Percentiles rank a stretch among this genome's conserved stretches.
Conservation (phyloP, 345 rosid species). For the Melaleuca quinquenervia region DNA sequence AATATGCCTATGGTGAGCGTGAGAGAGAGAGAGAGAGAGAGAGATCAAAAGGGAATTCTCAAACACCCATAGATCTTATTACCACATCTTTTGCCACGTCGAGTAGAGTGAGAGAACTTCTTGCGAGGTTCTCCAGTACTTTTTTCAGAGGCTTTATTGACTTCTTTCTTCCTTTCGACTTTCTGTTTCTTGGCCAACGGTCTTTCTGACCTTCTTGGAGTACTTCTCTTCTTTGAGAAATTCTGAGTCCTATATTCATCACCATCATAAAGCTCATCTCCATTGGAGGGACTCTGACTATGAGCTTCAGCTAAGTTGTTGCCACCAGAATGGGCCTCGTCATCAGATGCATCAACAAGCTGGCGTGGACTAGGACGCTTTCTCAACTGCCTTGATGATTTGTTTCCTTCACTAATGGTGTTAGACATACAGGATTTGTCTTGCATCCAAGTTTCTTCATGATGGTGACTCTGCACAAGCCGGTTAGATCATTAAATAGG, state of each 20-base stretch:
- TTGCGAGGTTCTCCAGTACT: slow-evolving; percentile 26
- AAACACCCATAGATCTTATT: not conserved
- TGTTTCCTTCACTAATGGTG: slow-evolving; percentile 7
- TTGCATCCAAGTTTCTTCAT: not conserved
- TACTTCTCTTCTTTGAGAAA: slow-evolving; percentile 12
- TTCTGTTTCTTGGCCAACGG: slow-evolving; percentile 15
- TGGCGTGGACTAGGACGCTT: slow-evolving; percentile 11
- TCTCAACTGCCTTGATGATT: slow-evolving; percentile 19
- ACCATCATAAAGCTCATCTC: slow-evolving; percentile 7
- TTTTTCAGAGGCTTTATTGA: slow-evolving; percentile 20
- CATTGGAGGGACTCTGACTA: not conserved
- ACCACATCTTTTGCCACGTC: slow-evolving; percentile 51
- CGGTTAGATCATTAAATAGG: not conserved
- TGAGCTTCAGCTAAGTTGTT: slow-evolving; percentile 12
- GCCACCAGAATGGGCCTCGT: slow-evolving; percentile 17
- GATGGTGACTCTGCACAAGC: not conserved
- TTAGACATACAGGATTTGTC: slow-evolving; percentile 5
- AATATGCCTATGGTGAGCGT: not conserved
- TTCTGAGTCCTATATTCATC: slow-evolving; percentile 14
- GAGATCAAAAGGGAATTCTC: not conserved
- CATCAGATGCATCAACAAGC: slow-evolving; percentile 24
- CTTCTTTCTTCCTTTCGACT: slow-evolving; percentile 23
- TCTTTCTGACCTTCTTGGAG: slow-evolving; percentile 25
- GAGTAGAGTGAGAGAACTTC: slow-evolving; percentile 73
- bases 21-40: not conserved